Evolutionary conservation across 2,329 filamentous ascomycete species (phyloP).

Genomic region (Aspergillus aculeatinus): DNA sequence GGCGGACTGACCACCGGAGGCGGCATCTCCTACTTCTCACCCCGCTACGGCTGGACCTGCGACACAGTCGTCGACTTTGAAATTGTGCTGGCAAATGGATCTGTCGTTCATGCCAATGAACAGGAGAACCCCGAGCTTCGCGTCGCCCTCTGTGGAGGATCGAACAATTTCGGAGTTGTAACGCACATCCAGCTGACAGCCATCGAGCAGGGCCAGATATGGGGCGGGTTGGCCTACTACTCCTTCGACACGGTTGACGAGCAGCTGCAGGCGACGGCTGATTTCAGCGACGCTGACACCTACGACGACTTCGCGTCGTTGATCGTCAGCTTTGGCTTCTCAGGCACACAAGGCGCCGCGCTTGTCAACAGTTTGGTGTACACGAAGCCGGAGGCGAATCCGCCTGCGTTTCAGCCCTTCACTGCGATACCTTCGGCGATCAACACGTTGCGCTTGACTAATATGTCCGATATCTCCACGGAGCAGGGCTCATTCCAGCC

Average conservation of each 20-base stretch:
- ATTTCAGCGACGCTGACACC: not conserved
- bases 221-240: conserved; percentile 39
- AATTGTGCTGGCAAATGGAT: conserved; percentile 48
- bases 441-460: not conserved
- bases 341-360: not conserved
- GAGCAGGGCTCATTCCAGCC: not conserved
- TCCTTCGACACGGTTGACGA: conserved; percentile 14
- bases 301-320: conserved; percentile 1
- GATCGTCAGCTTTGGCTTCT: not conserved
- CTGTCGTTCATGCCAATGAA: conserved; percentile 41
- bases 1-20: conserved; percentile 23
- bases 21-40: conserved; percentile 20
- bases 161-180: conserved; percentile 34
- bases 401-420: not conserved
- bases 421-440: not conserved
- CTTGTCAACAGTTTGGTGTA: not conserved
- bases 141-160: conserved; percentile 32
- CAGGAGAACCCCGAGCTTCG: conserved; percentile 26
- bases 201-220: conserved; percentile 28
- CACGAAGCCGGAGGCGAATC: not conserved
- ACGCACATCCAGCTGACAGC: conserved; percentile 22
- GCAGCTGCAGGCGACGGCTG: not conserved
- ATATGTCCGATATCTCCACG: not conserved
- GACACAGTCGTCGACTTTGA: conserved; percentile 48
- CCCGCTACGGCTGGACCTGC: conserved; percentile 16